Base-by-base conservation (phyloP, 75 land plant species). In the Picea glauca region DNA sequence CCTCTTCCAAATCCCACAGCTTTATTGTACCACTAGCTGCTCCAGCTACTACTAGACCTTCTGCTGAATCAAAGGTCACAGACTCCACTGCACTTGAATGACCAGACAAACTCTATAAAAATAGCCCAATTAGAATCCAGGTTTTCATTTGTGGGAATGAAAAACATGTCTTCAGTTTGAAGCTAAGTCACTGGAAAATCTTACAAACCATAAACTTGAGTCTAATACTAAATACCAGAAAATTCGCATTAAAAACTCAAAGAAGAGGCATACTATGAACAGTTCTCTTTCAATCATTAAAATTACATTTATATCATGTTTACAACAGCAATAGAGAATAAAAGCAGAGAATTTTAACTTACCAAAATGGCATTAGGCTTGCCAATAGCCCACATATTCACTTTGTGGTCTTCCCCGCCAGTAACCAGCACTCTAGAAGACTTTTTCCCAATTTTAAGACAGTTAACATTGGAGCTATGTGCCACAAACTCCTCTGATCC, bases 331-430 rank as follows among this genome's bases (percentile, higher is more conserved):
- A 32, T 43, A n/a, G 20, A 35, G 74, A 72, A 72, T 72, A 62
- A 75, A 18, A 67, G 9, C 23, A 14, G 21, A 17, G 13, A 30
- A 18, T 67, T 78, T 13, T 30, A 31, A 85, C 88, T 68, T 58
- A 94, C 98, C 91, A 94, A 78, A 20, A 92, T 85, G 65, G 93
- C 88, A 82, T 90, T 94, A 3, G 94, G 90, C 74, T 88, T 90
- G 58, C 98, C 98, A 78, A 94, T 89, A 6, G 94, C 94, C 98
- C 98, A 94, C 74, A 92, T 87, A 76, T 94, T 94, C 56, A 94
- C 94, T 80, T 94, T 94, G 81, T 89, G 91, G 85, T 94, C 98
- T 73, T 94, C 98, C 54, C 98, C 98, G n/a, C 98, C 98, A 23
- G 98, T 94, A 56, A 89, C 90, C 54, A 94, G 90, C 64, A 94